A percentile compares a stretch with the other conserved stretches of the same genome.
Evolutionary conservation across 2,329 filamentous ascomycete genomes (phyloP).

Genomic region (Neofusicoccum parvum): DNA sequence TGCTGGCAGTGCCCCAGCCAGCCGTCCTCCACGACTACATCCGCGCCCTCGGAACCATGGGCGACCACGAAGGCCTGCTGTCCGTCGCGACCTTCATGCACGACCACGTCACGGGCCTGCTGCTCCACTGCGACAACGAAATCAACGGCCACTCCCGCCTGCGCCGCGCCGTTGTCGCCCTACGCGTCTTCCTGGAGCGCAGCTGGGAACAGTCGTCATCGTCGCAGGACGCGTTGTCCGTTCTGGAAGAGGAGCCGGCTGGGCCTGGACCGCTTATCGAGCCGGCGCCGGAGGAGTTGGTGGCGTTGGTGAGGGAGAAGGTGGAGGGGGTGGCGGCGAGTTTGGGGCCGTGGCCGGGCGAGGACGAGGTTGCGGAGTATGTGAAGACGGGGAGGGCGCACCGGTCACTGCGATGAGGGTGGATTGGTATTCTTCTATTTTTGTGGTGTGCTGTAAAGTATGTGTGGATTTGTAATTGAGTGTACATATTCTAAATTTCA

Average conservation of each 20-base stretch:
- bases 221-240: neutral
- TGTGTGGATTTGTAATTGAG: too few relatives aligned
- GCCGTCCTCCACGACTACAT: slow-evolving; percentile 62
- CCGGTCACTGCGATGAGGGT: neutral
- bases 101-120: neutral
- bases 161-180: slow-evolving; percentile 40
- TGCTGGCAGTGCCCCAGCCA: slow-evolving; percentile 50
- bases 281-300: slow-evolving; percentile 33
- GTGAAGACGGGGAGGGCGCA: neutral
- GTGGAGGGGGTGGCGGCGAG: slow-evolving; percentile 37
- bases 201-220: slow-evolving; percentile 25
- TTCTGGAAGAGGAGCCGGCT: neutral
- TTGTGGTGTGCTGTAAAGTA: too few relatives aligned
- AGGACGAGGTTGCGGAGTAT: slow-evolving; percentile 43
- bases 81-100: slow-evolving; percentile 3
- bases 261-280: neutral
- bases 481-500: too few relatives aligned
- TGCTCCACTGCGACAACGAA: neutral
- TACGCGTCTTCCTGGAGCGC: slow-evolving; percentile 46
- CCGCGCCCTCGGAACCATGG: slow-evolving; percentile 62
- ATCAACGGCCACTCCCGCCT: slow-evolving; percentile 50
- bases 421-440: too few relatives aligned
- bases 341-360: slow-evolving; percentile 49
- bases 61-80: slow-evolving; percentile 65
- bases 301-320: slow-evolving; percentile 33